Conservation (phyloP, 495 filamentous ascomycete species). For the Tetracladium marchalianum region DNA sequence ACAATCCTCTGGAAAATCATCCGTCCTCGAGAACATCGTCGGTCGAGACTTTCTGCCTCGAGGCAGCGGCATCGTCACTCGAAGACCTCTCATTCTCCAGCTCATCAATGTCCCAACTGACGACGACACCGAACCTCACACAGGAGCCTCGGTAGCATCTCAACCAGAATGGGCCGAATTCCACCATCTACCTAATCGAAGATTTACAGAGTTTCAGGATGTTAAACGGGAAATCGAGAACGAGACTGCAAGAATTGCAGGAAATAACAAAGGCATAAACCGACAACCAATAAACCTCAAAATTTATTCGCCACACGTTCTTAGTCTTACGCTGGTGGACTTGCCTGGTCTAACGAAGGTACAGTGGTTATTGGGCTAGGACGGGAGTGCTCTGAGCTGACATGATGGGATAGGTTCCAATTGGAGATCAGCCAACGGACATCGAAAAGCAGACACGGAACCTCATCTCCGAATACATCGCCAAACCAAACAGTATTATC, state of each 20-base stretch:
- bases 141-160: slow-evolving; percentile 55
- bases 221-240: slow-evolving; percentile 97
- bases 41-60: slow-evolving; percentile 94
- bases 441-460: slow-evolving; percentile 99
- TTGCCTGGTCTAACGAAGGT: slow-evolving; percentile 95
- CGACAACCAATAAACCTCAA: slow-evolving; percentile 96
- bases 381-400: slow-evolving; percentile 2
- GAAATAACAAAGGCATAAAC: slow-evolving; percentile 98
- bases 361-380: slow-evolving; percentile 5
- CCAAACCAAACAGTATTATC: slow-evolving; percentile 97
- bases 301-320: slow-evolving; percentile 94
- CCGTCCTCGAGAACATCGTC: slow-evolving; percentile 97
- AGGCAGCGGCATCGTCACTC: slow-evolving; percentile 92
- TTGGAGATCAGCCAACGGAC: slow-evolving; percentile 94
- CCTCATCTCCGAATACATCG: slow-evolving; percentile 96
- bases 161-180: slow-evolving; percentile 94
- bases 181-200: slow-evolving; percentile 80
- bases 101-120: slow-evolving; percentile 95
- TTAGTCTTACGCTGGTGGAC: slow-evolving; percentile 94
- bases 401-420: slow-evolving; percentile 54
- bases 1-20: slow-evolving; percentile 98
- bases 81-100: slow-evolving; percentile 89
- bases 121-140: slow-evolving; percentile 55
- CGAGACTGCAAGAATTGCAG: slow-evolving; percentile 90
- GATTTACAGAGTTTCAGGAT: slow-evolving; percentile 82